phyloP scores from a whole-genome alignment of 768 basidiomycete species.

The Clathrus columnatus region DNA sequence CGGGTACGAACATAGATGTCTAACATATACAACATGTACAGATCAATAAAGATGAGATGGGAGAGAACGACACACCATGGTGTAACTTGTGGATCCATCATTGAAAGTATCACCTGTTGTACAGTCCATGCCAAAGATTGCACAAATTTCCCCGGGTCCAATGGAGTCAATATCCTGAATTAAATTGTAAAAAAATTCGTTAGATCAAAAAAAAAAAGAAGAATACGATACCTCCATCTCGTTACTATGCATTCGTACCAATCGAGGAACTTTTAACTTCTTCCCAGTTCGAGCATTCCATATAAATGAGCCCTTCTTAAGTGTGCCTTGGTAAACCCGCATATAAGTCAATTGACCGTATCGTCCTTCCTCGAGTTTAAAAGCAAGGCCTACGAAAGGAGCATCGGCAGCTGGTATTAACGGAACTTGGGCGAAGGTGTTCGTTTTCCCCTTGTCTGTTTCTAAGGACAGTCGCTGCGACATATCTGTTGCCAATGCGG shows the following conservation, averaged over 20 bases:
- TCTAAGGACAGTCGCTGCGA: constrained; percentile 48
- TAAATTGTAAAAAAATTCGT: not conserved
- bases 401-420: constrained; percentile 78
- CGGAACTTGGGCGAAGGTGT: constrained; percentile 32
- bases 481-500: constrained; percentile 77
- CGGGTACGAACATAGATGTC: constrained; percentile 98
- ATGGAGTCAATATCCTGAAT: constrained; percentile 81
- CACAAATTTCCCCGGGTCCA: constrained; percentile 97
- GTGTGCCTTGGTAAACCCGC: constrained; percentile 91
- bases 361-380: constrained; percentile 96
- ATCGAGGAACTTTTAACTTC: constrained; percentile 90
- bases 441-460: constrained; percentile 7
- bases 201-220: not conserved
- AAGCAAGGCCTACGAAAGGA: constrained; percentile 88
- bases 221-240: constrained; percentile 82
- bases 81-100: constrained; percentile 80
- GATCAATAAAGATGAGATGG: not conserved
- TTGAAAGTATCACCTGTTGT: constrained; percentile 97
- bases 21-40: constrained; percentile 29
- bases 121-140: constrained; percentile 98
- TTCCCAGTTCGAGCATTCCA: constrained; percentile 93
- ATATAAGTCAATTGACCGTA: constrained; percentile 98
- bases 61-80: constrained; percentile 59
- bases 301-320: constrained; percentile 80
- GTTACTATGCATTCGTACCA: constrained; percentile 97